Base-by-base conservation (phyloP, 1,284 basidiomycete species). In the Sporisorium graminicola region DNA sequence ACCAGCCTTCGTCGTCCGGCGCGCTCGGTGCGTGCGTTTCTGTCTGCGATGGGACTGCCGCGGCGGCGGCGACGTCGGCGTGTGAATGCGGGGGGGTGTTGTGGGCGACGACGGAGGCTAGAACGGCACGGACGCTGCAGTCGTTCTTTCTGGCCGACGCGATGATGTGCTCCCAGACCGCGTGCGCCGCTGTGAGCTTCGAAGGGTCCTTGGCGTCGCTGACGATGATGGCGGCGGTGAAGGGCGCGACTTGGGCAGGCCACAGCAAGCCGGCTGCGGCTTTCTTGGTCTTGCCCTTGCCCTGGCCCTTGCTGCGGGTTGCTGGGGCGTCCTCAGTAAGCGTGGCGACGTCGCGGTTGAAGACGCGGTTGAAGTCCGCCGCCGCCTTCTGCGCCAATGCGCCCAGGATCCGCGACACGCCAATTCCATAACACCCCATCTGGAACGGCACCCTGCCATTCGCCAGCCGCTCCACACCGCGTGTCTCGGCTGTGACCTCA, bases 401-500 rank as follows among this genome's bases (percentile, higher is more conserved):
- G 22, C 86, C 86, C 3, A 87, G 43, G 10, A 87, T 79, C 1
- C 86, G 71, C 18, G 83, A 82, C 2, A 86, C 80, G 9, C 86
- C 86, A 13, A 87, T 85, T 13, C 86, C 86, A 42, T 86, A 87
- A 58, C 86, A 87, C 0, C 86, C 86, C 86, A 87, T 87, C 57
- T 87, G 82, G 53, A 86, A 79, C 2, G 82, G 80, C 13, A 68
- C 46, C 24, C 67, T 47, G 1, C 66, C 77, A 16, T 75, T 74
- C 1, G n/a, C 0, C 47, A 73, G 18, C 20, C 14, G 62, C 16
- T 49, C 46, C 26, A 57, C 59, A 18, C 49, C 65, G 13, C 31
- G 29, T 9, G 29, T 46, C 14, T 55, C 27, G 46, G 26, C 26
- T 8, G 33, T 63, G 2, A 22, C 40, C 8, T 46, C 50, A 5